Base-by-base conservation (phyloP, 345 rosid genomes). In the Odontarrhena argentea region DNA sequence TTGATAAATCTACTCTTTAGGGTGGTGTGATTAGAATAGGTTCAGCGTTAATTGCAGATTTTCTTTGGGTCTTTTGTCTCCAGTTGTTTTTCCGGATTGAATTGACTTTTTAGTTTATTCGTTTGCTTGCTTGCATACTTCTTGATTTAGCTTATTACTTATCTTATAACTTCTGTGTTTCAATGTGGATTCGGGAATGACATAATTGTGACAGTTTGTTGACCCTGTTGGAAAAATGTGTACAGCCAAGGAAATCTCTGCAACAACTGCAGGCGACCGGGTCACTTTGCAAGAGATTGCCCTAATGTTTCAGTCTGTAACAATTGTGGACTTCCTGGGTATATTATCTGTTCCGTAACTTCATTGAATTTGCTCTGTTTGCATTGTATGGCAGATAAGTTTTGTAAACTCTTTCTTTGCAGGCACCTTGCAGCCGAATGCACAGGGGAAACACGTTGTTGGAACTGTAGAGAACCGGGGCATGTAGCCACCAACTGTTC, bases 261-360 rank as follows among this genome's bases (percentile, higher is more conserved):
- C 91, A 94, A 94, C 79, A 93, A 93, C 77, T 93, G 99, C 82
- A 94, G 86, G 65, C 82, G 92, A 59, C 99, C 97, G 8, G 99
- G 99, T 38, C 99, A 93, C 75, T 93, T 70, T 78, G 99, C 97
- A 62, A 84, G 97, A 78, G 99, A 93, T 67, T 93, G 99, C 75
- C 79, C 99, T 12, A 93, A 90, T 83, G 99, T 83, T 77, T 92
- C 96, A 49, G 88, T 90, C 69, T 93, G 97, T 81, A 96, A 93
- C 84, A 93, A 90, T 67, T 93, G 99, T 46, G 89, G 96, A 49
- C 97, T 90, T 70, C 96, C 99, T 0, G 99, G 99, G 99, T 93
- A 77, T 68, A 78, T 14, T n/a, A 68, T 28, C 12, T 46, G 41
- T 9, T 60, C 45, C 36, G 11, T 28, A 12, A 25, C 34, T 60